phyloP scores from a whole-genome alignment of 495 filamentous ascomycete species.

The Aspergillus campestris region DNA sequence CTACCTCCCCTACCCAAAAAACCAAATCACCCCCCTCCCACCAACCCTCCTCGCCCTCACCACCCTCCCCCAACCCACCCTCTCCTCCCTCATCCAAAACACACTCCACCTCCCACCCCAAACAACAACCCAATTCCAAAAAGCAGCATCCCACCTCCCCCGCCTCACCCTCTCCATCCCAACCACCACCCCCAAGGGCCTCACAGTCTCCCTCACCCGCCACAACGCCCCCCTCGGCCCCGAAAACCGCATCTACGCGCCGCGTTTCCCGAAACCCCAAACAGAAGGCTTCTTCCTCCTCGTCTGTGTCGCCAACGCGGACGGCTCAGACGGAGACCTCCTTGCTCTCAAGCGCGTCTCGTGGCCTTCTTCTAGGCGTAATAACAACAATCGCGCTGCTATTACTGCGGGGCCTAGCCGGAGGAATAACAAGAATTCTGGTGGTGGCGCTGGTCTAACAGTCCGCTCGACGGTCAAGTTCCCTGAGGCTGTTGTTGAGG shows the following conservation, averaged over 20 bases:
- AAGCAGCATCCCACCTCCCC: constrained; percentile 55
- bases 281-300: constrained; percentile 90
- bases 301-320: constrained; percentile 40
- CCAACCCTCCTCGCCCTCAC: constrained; percentile 17
- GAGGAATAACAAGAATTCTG: constrained; percentile 6
- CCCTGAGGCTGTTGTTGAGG: constrained; percentile 32
- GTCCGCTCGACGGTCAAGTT: constrained; percentile 50
- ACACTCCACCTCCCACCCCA: constrained; percentile 15
- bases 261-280: constrained; percentile 87
- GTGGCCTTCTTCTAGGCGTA: constrained; percentile 47
- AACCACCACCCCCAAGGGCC: constrained; percentile 47
- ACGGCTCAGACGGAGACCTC: constrained; percentile 61
- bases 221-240: constrained; percentile 53
- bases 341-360: constrained; percentile 76
- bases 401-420: constrained; percentile 19
- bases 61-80: constrained; percentile 16
- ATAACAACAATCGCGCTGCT: constrained; percentile 15
- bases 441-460: constrained; percentile 5
- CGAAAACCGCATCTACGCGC: constrained; percentile 70
- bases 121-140: constrained; percentile 34
- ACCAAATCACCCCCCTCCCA: constrained; percentile 11
- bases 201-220: constrained; percentile 57
- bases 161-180: constrained; percentile 56
- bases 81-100: constrained; percentile 20
- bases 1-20: constrained; percentile 22